phyloP scores from a whole-genome alignment of 2,329 filamentous ascomycete species.

The Aspergillus sp. region DNA sequence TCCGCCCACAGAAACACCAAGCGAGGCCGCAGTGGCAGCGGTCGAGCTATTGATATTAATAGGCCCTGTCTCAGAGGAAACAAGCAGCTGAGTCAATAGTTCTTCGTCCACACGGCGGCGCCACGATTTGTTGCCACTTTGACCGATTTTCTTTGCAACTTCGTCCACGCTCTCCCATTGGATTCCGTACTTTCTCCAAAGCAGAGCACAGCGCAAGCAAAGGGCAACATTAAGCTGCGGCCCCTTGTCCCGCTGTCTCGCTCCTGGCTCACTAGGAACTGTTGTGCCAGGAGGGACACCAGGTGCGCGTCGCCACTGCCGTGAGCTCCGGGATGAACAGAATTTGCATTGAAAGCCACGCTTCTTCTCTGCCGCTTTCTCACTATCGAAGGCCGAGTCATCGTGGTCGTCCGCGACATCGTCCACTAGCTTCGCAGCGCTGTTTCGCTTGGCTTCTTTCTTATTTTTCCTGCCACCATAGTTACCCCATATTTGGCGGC shows the following conservation, averaged over 20 bases:
- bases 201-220: constrained; percentile 83
- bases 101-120: constrained; percentile 92
- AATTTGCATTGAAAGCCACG: constrained; percentile 92
- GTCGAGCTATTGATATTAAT: constrained; percentile 44
- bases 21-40: constrained; percentile 45
- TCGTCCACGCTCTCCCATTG: constrained; percentile 95
- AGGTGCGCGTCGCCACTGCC: constrained; percentile 90
- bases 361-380: constrained; percentile 77
- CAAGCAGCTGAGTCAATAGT: constrained; percentile 53
- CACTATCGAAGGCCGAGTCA: constrained; percentile 91
- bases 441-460: constrained; percentile 70
- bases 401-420: constrained; percentile 91
- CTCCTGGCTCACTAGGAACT: constrained; percentile 62
- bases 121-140: constrained; percentile 76
- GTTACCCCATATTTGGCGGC: constrained; percentile 84
- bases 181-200: constrained; percentile 95
- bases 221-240: constrained; percentile 75
- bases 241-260: constrained; percentile 76
- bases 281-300: constrained; percentile 70
- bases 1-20: constrained; percentile 41
- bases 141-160: constrained; percentile 79
- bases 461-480: constrained; percentile 86
- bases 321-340: constrained; percentile 74
- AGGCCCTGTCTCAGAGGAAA: constrained; percentile 44
- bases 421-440: constrained; percentile 76